Base-by-base conservation (phyloP, 2,329 filamentous ascomycete species). In the Pleurostoma richardsiae region DNA sequence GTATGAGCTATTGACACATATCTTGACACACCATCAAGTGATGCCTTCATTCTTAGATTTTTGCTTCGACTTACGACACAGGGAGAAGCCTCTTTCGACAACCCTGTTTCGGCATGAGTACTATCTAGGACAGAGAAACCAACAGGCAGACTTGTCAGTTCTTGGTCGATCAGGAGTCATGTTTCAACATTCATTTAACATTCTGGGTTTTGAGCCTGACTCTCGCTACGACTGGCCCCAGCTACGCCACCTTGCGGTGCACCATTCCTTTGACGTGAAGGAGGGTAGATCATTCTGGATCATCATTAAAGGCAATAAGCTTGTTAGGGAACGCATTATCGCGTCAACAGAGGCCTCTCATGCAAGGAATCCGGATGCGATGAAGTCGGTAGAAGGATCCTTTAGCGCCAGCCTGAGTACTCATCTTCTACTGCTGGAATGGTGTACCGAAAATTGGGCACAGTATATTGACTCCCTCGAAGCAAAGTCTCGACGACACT, bases 31-130 rank as follows among this genome's bases (percentile, higher is more conserved):
- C 30, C 49, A 53, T 40, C 55, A 57, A 50, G 54, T 56, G 41
- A 57, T 57, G 54, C 52, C 56, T 8, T 52, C 46, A 7, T 55
- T 56, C 41, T 38, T 57, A 8, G 55, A 58, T 31, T 46, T 57
- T 6, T 8, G 53, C 6, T 45, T 58, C 30, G 50, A 52, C 6
- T 55, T 57, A 38, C 47, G 43, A 4, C 33, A 30, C 4, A 47
- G 54, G 2, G 43, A 41, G 10, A 28, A 41, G 2, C 50, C 54
- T 3, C 28, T 49, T 4, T 46, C 42, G 2, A 43, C 48, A 5
- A 49, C 53, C 4, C 41, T 43, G 29, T 55, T 58, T 29, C 45
- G 47, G 5, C 44, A 46, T 6, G 54, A 58, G 39, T 50, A 54
- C 39, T 49, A 52, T 30, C 43, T 55, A 5, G 47, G 49, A 28